Percentiles rank a stretch among this genome's conserved stretches.
phyloP scores from a whole-genome alignment of 805 yeast species.

The Torulaspora microellipsoides region DNA sequence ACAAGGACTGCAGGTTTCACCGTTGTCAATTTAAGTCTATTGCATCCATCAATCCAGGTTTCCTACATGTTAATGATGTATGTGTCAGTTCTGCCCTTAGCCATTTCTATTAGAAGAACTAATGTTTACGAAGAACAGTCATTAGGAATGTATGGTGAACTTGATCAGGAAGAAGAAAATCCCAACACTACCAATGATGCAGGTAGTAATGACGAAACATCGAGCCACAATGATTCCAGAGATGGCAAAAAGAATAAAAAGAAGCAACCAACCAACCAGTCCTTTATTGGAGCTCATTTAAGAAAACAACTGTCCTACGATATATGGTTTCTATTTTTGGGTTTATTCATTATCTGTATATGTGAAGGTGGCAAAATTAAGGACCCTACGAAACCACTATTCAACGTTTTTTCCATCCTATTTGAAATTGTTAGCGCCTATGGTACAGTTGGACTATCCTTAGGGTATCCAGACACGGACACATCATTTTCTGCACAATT shows the following conservation, averaged over 20 bases:
- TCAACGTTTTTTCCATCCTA: conserved; percentile 65
- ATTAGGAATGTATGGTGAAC: conserved; percentile 71
- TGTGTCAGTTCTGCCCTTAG: conserved; percentile 91
- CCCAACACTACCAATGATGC: conserved; percentile 5
- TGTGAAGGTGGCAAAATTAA: conserved; percentile 68
- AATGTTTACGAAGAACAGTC: conserved; percentile 98
- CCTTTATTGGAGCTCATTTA: conserved; percentile 81
- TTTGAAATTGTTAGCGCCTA: conserved; percentile 93
- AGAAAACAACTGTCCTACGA: conserved; percentile 90
- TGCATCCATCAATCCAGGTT: conserved; percentile 91
- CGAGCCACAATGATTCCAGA: conserved; percentile 4
- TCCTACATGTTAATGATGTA: conserved; percentile 97
- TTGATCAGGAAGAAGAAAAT: conserved; percentile 17
- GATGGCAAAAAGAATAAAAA: conserved; percentile 13
- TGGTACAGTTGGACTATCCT: conserved; percentile 91
- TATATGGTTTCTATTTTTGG: conserved; percentile 87
- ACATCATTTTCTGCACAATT: conserved; percentile 75
- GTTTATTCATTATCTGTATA: conserved; percentile 79
- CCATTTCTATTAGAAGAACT: conserved; percentile 93
- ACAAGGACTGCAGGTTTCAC: conserved; percentile 94
- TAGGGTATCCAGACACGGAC: conserved; percentile 68
- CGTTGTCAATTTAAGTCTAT: conserved; percentile 58
- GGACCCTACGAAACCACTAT: conserved; percentile 42
- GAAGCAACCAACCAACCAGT: conserved; percentile 38
- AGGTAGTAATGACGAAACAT: conserved; percentile 11